A percentile compares a stretch with the other conserved stretches of the same genome.
Conservation (phyloP, 257 asterid genomes). For the Capsicum baccatum region DNA sequence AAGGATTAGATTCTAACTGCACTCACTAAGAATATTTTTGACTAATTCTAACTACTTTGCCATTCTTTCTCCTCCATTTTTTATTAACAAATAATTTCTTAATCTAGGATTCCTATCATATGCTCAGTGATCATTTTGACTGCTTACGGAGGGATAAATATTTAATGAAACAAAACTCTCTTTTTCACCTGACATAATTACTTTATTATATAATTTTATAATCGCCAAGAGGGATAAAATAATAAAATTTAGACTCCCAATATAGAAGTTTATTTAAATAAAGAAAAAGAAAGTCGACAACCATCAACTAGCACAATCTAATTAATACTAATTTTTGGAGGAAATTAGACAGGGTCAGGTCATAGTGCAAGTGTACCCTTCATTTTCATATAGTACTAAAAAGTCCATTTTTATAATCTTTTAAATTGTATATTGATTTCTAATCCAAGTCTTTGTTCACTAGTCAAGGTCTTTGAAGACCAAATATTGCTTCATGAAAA, state of each 20-base stretch:
- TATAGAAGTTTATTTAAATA: background rate
- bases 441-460: conserved; percentile 34
- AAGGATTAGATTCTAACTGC: conserved; percentile 39
- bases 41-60: conserved; percentile 35
- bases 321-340: conserved; percentile 25
- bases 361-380: conserved; percentile 42
- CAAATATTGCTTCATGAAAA: conserved; percentile 26
- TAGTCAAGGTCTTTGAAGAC: conserved; percentile 47
- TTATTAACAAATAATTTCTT: background rate
- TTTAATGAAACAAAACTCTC: background rate
- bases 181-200: conserved; percentile 25
- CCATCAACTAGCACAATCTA: conserved; percentile 27
- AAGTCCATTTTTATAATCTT: conserved; percentile 3
- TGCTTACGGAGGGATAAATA: background rate
- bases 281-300: conserved; percentile 21
- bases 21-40: conserved; percentile 40
- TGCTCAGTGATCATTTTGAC: conserved; percentile 22
- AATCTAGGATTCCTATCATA: conserved; percentile 8
- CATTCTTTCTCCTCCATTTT: background rate
- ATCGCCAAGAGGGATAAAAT: background rate
- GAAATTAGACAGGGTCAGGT: conserved; percentile 50
- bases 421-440: conserved; percentile 26
- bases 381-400: conserved; percentile 22
- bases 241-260: background rate
- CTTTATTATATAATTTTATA: conserved; percentile 2